These are phyloP conservation scores for Gymnopilus junonius DNA, from an alignment of 768 basidiomycete species.

Conservation along the genomic window DNA sequence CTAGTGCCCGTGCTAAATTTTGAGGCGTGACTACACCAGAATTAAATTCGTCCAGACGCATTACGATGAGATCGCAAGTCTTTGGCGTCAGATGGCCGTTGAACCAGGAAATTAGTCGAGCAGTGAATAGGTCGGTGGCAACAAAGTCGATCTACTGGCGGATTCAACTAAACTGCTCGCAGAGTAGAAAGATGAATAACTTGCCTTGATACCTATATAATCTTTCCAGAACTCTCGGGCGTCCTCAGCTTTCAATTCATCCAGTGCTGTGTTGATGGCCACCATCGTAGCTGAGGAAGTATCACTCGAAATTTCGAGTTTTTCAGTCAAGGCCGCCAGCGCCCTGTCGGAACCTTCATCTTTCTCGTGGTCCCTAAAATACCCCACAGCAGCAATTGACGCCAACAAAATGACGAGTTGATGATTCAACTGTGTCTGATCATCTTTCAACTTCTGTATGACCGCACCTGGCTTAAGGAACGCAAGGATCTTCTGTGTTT, in stretches of 20 bases:
- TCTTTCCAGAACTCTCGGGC: slow-evolving; percentile 27
- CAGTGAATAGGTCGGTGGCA: neutral
- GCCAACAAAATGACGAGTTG: slow-evolving; percentile 27
- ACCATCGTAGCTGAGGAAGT: neutral
- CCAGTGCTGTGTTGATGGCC: neutral
- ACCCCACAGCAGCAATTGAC: slow-evolving; percentile 16
- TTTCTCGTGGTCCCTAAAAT: slow-evolving; percentile 12
- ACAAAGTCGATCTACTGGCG: slow-evolving; percentile 1
- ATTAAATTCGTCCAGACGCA: slow-evolving; percentile 17
- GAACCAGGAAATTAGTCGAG: slow-evolving; percentile 3
- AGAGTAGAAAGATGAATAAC: neutral
- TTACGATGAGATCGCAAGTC: slow-evolving; percentile 6
- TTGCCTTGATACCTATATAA: slow-evolving; percentile 28
- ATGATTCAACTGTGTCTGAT: slow-evolving; percentile 25
- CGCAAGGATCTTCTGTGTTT: slow-evolving; percentile 15
- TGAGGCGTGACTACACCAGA: slow-evolving; percentile 27
- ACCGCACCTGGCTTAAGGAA: slow-evolving; percentile 25
- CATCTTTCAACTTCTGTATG: slow-evolving; percentile 24
- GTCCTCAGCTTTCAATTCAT: slow-evolving; percentile 11
- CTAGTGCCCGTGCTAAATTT: slow-evolving; percentile 19
- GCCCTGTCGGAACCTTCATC: neutral
- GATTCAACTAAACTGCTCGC: neutral
- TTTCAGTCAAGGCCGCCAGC: neutral
- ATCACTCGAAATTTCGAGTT: neutral
- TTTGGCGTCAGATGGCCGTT: neutral